Evolutionary conservation across 2,329 filamentous ascomycete species (phyloP), one percentile per base, ranked within the genome.

Genomic region (Geoglossum cookeanum): DNA sequence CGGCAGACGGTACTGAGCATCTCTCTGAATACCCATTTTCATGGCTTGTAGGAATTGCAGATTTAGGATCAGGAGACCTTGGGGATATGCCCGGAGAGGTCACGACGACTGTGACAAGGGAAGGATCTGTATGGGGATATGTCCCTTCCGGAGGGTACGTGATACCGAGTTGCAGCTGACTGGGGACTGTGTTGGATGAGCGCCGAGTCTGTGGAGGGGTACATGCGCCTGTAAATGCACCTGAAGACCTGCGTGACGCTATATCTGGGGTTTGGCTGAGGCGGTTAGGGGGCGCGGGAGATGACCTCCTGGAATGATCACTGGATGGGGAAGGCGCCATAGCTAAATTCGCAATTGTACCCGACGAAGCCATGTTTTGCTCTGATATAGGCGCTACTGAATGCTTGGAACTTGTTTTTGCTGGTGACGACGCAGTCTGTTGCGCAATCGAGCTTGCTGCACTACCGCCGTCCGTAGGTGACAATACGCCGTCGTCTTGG

Each of bases 101-200:
- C 17, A 57, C 55, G 7, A 57, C 55, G n/a, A 57, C 42, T 22
- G 55, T 51, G 27, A 57, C 55, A 17, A 57, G 44, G 8, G 55
- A 57, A 9, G 39, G 55, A 27, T 57, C 55, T 1, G 56, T 51
- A 22, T 44, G 22, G 4, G 56, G 42, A 55, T 3, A 44, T 6
- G 3, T 33, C 8, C 29, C 54, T 37, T 44, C 54, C 4, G 33
- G 29, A 44, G 32, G 54, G 29, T 42, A 44, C 13, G 30, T 45
- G 9, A 35, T 32, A 22, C 56, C 56, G 3, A 58, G 56, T 39
- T 17, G 48, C 17, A 58, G 32, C 49, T 58, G 48, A 44, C 33
- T 30, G 22, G 56, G 56, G 17, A 57, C 56, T 6, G 56, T 44
- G 22, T 58, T 56, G 11, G 47, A 57, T 42, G 56, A 58, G 37